Evolutionary conservation across 768 basidiomycete species (phyloP), one percentile per base, ranked within the genome.

Genomic region (Trametes cubensis): DNA sequence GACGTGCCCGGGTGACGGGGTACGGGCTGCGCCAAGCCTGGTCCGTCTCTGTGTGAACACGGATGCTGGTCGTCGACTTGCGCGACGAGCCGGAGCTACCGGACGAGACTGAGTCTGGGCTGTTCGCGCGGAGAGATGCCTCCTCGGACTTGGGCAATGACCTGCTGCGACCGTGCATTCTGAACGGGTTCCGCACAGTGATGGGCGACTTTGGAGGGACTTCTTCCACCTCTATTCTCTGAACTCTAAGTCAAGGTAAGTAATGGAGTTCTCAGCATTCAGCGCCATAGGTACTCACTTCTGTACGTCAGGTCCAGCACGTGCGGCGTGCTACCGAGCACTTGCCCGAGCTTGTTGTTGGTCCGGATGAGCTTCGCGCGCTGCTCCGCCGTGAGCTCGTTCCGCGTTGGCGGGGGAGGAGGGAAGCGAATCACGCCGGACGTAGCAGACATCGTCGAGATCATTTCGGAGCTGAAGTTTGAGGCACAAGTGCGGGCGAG

Each of bases 271-370:
- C 34, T 7, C 34, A 34, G 34, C 10, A 34, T n/a, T 7, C 4
- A 1, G 11, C 38, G 34, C 5, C 10, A 8, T 13, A n/a, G 11
- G 2, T 39, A 46, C 64, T 55, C 49, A 66, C 67, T 44, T 18
- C 42, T 38, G 45, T 65, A 59, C 1, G 67, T 55, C 6, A 64
- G 55, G 46, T 88, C 85, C 13, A 83, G 63, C 34, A 87, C 74
- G 60, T 81, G 83, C n/a, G 86, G 87, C 17, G 84, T 81, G 20
- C 79, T 75, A 14, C 87, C 87, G 13, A 88, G 74, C 13, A 88
- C 72, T 47, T 83, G 80, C 21, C 81, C 80, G 21, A 89, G 78
- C 74, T 87, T 88, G 66, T 79, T 82, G 21, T 84, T 81, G 25
- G 81, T 80, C 28, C 85, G 83, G 30, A 85, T 67, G 23, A 88